Conservation (phyloP, 2,329 filamentous ascomycete species). For the Calycina herbarum region DNA sequence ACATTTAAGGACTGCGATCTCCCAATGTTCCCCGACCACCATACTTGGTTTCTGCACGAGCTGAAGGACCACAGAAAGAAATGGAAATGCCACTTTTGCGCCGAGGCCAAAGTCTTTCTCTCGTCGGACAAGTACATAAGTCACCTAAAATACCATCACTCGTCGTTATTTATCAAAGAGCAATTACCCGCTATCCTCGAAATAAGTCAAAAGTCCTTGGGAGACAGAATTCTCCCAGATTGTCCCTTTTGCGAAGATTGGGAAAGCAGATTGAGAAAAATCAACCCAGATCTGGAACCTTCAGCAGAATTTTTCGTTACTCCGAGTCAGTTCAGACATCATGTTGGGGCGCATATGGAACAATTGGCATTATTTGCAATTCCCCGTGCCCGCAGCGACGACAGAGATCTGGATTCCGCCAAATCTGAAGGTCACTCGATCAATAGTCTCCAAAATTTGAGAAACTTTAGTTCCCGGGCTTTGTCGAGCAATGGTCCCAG, state of each 20-base stretch:
- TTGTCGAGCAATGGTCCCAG: background rate
- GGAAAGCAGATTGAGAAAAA: slow-evolving; percentile 18
- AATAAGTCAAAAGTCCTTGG: slow-evolving; percentile 17
- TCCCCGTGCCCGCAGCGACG: slow-evolving; percentile 17
- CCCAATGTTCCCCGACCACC: slow-evolving; percentile 30
- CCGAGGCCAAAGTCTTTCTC: slow-evolving; percentile 4
- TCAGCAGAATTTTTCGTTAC: slow-evolving; percentile 12
- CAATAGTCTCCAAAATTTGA: background rate
- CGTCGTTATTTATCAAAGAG: slow-evolving; percentile 17
- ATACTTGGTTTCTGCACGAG: slow-evolving; percentile 37
- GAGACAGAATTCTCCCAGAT: slow-evolving; percentile 20
- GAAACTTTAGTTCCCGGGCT: background rate
- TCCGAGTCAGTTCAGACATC: slow-evolving; percentile 24
- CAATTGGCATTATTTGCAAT: slow-evolving; percentile 31
- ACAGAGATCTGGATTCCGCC: slow-evolving; percentile 12
- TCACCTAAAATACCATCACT: slow-evolving; percentile 18
- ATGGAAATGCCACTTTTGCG: slow-evolving; percentile 32
- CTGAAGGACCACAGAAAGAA: slow-evolving; percentile 28
- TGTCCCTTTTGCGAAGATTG: slow-evolving; percentile 37
- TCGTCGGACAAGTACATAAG: slow-evolving; percentile 8
- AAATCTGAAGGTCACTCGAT: background rate
- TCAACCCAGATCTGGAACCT: slow-evolving; percentile 14
- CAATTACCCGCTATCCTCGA: slow-evolving; percentile 23
- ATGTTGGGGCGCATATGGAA: slow-evolving; percentile 30
- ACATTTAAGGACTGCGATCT: slow-evolving; percentile 35